Conservation (phyloP, 2,329 filamentous ascomycete genomes). For the Pezicula rhizophila region DNA sequence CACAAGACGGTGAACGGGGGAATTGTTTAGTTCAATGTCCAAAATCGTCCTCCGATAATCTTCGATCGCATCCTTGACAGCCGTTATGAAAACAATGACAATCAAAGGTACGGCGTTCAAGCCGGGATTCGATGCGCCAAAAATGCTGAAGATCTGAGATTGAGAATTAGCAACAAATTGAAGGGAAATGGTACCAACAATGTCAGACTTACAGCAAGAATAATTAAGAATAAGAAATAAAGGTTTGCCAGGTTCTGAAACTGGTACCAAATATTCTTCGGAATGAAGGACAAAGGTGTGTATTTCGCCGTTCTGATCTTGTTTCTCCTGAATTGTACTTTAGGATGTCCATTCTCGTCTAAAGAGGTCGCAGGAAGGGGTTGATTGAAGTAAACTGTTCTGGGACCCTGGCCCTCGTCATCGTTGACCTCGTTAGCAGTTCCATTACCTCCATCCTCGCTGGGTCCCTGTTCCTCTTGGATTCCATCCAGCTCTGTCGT, state of each 20-base stretch:
- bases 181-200: background rate
- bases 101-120: constrained; percentile 88
- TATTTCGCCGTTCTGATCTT: constrained; percentile 99
- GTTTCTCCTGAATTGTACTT: constrained; percentile 71
- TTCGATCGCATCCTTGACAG: constrained; percentile 91
- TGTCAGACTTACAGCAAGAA: constrained; percentile 70
- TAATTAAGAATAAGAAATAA: constrained; percentile 95
- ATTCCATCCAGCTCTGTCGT: constrained; percentile 27
- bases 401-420: constrained; percentile 30
- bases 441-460: constrained; percentile 26
- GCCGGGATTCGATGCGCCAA: constrained; percentile 84
- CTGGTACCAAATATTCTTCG: constrained; percentile 95
- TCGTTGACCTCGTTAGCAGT: constrained; percentile 19
- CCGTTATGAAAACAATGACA: constrained; percentile 81
- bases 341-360: constrained; percentile 75
- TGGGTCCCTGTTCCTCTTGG: constrained; percentile 17
- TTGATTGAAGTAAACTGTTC: constrained; percentile 79
- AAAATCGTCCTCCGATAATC: constrained; percentile 88
- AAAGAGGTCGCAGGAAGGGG: constrained; percentile 68
- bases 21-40: constrained; percentile 93
- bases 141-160: constrained; percentile 85
- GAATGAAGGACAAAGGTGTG: constrained; percentile 87
- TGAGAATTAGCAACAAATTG: constrained; percentile 18
- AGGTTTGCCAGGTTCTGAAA: constrained; percentile 99
- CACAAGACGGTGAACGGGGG: constrained; percentile 81